Evolutionary conservation across 2,329 filamentous ascomycete species (phyloP).

Genomic region (Penicillium sp.): DNA sequence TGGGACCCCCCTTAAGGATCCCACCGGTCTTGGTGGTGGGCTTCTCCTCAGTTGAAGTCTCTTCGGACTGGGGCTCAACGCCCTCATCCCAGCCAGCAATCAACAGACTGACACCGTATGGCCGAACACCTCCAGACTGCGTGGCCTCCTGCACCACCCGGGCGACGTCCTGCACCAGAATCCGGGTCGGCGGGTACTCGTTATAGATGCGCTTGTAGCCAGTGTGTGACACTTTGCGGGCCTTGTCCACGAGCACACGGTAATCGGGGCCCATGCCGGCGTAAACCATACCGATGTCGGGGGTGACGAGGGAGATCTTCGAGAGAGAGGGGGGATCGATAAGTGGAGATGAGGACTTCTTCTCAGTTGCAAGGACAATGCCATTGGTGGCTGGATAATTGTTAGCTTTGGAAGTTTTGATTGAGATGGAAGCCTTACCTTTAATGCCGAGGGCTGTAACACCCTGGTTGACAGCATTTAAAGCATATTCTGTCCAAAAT

Average conservation of each 20-base stretch:
- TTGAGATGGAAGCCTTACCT: conserved; percentile 56
- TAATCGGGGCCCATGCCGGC: conserved; percentile 99
- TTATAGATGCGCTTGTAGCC: conserved; percentile 99
- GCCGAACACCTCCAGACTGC: conserved; percentile 93
- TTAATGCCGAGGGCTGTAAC: conserved; percentile 98
- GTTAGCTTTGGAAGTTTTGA: conserved; percentile 11
- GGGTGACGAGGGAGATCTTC: conserved; percentile 97
- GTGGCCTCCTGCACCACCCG: conserved; percentile 98
- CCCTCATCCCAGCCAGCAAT: conserved; percentile 98
- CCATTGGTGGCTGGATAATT: conserved; percentile 79
- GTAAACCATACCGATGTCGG: conserved; percentile 99
- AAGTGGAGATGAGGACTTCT: conserved; percentile 97
- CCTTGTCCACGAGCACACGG: conserved; percentile 94
- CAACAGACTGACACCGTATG: conserved; percentile 93
- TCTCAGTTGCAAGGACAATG: conserved; percentile 97
- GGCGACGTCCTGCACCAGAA: conserved; percentile 97
- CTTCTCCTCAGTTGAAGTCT: conserved; percentile 64
- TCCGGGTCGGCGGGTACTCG: conserved; percentile 98
- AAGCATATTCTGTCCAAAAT: conserved; percentile 77
- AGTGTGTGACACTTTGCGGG: conserved; percentile 96
- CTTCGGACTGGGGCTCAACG: conserved; percentile 71
- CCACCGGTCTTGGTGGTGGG: conserved; percentile 85
- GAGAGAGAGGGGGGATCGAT: conserved; percentile 93
- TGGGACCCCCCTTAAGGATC: conserved; percentile 91
- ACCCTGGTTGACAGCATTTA: conserved; percentile 98